Evolutionary conservation across 2,329 filamentous ascomycete species (phyloP).

Genomic region (Fusarium sp.): DNA sequence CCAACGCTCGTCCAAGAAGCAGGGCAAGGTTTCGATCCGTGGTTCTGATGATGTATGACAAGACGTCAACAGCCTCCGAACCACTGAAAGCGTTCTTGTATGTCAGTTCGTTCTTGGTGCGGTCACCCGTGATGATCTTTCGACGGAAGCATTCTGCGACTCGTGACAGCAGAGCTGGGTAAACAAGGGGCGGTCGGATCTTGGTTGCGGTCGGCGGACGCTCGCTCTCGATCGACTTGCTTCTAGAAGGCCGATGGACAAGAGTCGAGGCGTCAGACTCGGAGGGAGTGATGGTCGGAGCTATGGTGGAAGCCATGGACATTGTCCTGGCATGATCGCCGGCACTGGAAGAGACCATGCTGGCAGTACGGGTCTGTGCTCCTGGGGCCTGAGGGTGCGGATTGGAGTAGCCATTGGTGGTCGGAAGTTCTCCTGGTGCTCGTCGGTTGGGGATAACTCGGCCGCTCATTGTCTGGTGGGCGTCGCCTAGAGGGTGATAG

Average conservation of each 20-base stretch:
- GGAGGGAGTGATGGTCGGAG: conserved; percentile 71
- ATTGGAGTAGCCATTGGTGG: conserved; percentile 49
- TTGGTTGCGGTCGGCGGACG: conserved; percentile 64
- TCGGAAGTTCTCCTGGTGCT: conserved; percentile 53
- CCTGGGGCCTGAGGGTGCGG: conserved; percentile 58
- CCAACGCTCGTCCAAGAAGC: conserved; percentile 86
- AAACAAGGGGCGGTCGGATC: conserved; percentile 83
- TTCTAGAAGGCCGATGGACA: conserved; percentile 64
- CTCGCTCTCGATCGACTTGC: conserved; percentile 62
- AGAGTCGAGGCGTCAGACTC: conserved; percentile 61
- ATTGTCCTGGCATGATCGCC: conserved; percentile 70
- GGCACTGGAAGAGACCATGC: conserved; percentile 65
- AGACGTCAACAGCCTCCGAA: conserved; percentile 91
- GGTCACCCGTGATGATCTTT: conserved; percentile 83
- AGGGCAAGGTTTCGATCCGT: conserved; percentile 94
- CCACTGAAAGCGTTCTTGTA: conserved; percentile 98
- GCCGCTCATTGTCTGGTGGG: conserved; percentile 93
- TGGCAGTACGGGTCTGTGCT: conserved; percentile 65
- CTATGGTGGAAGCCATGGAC: conserved; percentile 90
- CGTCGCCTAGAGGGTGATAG: conserved; percentile 72
- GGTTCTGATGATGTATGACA: conserved; percentile 96
- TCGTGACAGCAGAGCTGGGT: conserved; percentile 90
- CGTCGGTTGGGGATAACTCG: conserved; percentile 81
- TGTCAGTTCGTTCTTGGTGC: conserved; percentile 94
- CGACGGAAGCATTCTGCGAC: conserved; percentile 93